Base-by-base conservation (phyloP, 352 stramenopile species). In the Phytophthora sansomeana region DNA sequence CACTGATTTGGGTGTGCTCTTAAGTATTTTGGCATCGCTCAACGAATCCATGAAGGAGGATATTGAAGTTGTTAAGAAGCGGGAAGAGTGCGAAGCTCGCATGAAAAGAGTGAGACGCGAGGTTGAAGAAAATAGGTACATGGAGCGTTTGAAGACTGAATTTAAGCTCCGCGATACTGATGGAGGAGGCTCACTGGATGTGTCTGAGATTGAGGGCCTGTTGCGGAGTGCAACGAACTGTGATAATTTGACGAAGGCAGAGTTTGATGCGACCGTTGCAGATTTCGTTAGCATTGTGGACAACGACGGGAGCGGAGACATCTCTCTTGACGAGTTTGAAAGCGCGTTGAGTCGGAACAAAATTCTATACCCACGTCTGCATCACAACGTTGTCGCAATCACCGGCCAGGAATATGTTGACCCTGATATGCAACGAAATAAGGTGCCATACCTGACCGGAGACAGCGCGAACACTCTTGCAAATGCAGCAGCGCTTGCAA, bases 301-400 rank as follows among this genome's bases (percentile, higher is more conserved):
- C 57, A 80, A 70, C 29, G 87, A 96, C 38, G 69, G 80, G 36
- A 95, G 87, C 46, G 87, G 87, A 17, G 89, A 96, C 55, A 85
- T 96, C 21, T 95, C 87, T 5, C 57, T 95, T 26, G 85, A 95
- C 21, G 89, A 96, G 48, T 96, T 96, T 63, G 80, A 92, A 57
- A 80, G 52, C 16, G 81, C 86, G 2, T 61, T 96, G 29, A 87
- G 76, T 35, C 70, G 83, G 19, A 76, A 93, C 58, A 92, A 88
- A 58, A 81, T 87, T 19, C 36, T 90, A 9, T 96, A 95, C 47
- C 58, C 80, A 26, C 75, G 81, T 1, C 59, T 94, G 1, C 89
- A 96, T 54, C 68, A 68, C 8, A 70, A 76, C 5, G 75, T 90
- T 4, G 77, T 94, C 24, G 56, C 74, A 5, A 80, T 96, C 29